phyloP scores from a whole-genome alignment of 177 flowering plant genomes.

The Vitis hybrid region DNA sequence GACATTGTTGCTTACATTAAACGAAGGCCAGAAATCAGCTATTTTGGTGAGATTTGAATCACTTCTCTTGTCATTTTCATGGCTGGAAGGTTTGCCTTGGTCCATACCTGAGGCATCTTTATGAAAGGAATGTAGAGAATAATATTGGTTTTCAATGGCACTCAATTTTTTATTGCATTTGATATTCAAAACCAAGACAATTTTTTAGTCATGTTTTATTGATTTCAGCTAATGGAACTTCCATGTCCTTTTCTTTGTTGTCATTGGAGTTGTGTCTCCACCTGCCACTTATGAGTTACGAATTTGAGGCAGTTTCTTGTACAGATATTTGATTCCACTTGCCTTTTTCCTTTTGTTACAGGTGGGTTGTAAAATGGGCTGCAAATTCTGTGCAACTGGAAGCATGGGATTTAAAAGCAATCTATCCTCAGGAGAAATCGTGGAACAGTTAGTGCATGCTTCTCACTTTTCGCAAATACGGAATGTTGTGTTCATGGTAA shows the following conservation, averaged over 20 bases:
- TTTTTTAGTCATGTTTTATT: not conserved
- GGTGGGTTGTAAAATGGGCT: constrained; percentile 99
- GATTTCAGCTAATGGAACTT: not conserved
- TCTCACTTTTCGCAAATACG: constrained; percentile 69
- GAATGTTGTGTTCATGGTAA: constrained; percentile 95
- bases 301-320: too few species aligned
- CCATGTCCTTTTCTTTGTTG: not conserved
- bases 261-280: too few species aligned
- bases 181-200: too few species aligned
- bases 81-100: not conserved
- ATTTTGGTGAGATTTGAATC: not conserved
- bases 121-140: not conserved
- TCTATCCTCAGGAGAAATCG: constrained; percentile 87
- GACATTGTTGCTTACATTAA: not conserved
- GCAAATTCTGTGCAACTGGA: constrained; percentile 98
- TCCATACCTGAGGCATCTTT: not conserved
- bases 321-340: not conserved
- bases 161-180: not conserved
- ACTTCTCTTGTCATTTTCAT: not conserved
- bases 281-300: too few species aligned
- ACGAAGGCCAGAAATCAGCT: not conserved
- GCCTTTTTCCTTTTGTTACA: constrained; percentile 17
- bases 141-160: not conserved
- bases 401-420: constrained; percentile 93
- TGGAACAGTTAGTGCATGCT: constrained; percentile 93